Evolutionary conservation across 1,284 basidiomycete species (phyloP).

Genomic region (Ustilago sp.): DNA sequence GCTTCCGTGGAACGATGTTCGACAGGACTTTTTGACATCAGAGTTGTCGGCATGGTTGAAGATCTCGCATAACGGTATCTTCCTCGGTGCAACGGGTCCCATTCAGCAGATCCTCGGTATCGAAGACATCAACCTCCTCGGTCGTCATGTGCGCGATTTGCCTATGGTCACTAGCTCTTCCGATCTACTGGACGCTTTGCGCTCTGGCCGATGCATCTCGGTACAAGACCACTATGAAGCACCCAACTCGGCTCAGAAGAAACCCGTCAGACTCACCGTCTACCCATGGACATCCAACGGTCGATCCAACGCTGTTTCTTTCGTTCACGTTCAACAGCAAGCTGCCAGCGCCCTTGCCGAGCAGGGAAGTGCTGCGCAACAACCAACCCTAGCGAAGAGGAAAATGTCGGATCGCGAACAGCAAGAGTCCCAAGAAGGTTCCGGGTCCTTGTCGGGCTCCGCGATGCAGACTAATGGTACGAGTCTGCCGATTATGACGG

Average conservation of each 20-base stretch:
- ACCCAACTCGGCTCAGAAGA: conserved; percentile 9
- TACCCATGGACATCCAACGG: conserved; percentile 54
- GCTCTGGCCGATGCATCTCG: conserved; percentile 41
- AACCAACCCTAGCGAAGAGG: conserved; percentile 24
- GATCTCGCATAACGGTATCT: conserved; percentile 53
- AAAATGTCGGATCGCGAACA: conserved; percentile 23
- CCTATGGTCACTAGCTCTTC: conserved; percentile 53
- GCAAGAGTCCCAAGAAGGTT: conserved; percentile 12
- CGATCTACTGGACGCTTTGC: conserved; percentile 44
- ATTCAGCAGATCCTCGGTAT: conserved; percentile 48
- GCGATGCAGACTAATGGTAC: conserved; percentile 21
- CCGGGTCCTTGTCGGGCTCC: conserved; percentile 31
- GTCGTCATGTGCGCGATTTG: conserved; percentile 46
- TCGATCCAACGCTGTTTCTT: conserved; percentile 38
- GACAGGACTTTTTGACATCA: conserved; percentile 25
- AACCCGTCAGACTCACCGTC: conserved; percentile 46
- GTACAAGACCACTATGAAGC: conserved; percentile 49
- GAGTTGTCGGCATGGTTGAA: conserved; percentile 50
- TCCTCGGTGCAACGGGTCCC: conserved; percentile 46
- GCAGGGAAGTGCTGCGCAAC: not conserved
- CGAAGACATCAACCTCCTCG: conserved; percentile 44
- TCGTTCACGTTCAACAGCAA: conserved; percentile 48
- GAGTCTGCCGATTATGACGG: conserved; percentile 33
- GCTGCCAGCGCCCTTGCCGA: not conserved
- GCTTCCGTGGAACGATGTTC: conserved; percentile 52